These are phyloP conservation scores for Metschnikowia borealis DNA, from an alignment of 805 yeast genomes.

Conservation along the genomic window DNA sequence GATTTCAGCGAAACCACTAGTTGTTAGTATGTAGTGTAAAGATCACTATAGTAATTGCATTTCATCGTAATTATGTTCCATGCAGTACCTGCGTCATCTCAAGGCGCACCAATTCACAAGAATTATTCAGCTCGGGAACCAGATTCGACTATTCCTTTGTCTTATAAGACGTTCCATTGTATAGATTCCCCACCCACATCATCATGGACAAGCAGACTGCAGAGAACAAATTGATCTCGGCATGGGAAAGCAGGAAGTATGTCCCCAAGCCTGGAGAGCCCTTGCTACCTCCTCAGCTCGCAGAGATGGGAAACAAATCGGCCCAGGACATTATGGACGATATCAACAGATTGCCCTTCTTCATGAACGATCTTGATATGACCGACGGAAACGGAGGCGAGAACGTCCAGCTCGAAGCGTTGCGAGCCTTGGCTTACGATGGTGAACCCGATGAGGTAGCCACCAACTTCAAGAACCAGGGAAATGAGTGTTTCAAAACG, in stretches of 20 bases:
- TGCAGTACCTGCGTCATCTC: conserved; percentile 1
- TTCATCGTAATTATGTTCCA: neutral
- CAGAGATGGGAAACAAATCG: conserved; percentile 56
- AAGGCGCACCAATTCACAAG: neutral
- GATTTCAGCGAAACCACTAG: neutral
- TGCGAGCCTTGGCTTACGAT: conserved; percentile 87
- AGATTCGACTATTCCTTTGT: neutral
- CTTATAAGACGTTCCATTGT: neutral
- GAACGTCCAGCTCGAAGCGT: conserved; percentile 75
- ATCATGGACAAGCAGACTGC: conserved; percentile 9
- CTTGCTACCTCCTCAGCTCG: conserved; percentile 76
- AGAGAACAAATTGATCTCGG: conserved; percentile 26
- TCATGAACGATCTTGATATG: conserved; percentile 84
- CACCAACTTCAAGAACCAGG: conserved; percentile 83
- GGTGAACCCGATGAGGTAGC: conserved; percentile 95
- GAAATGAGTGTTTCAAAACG: conserved; percentile 77
- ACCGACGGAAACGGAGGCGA: conserved; percentile 75
- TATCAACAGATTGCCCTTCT: conserved; percentile 81
- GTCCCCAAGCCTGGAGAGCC: conserved; percentile 59
- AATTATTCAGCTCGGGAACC: neutral
- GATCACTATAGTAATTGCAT: neutral
- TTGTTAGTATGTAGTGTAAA: neutral
- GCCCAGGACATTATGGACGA: conserved; percentile 75
- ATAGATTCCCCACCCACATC: neutral
- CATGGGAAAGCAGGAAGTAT: conserved; percentile 41